Conservation (phyloP, 352 stramenopile genomes). For the Plasmopara viticola region DNA sequence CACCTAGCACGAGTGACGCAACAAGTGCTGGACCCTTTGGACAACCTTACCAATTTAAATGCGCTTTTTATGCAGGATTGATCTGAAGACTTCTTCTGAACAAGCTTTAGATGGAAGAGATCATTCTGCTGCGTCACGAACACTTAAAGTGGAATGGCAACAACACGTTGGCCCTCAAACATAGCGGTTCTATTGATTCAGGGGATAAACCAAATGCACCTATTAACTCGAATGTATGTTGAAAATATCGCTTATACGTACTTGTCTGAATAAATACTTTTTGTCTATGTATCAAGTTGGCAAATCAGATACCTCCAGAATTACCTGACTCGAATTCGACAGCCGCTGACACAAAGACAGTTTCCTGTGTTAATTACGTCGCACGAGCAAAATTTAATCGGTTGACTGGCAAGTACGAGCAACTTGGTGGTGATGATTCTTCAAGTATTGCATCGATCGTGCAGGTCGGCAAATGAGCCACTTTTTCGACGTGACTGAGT, state of each 20-base stretch:
- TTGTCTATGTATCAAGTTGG: constrained; percentile 33
- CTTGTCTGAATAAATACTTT: not conserved
- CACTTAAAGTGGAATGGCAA: constrained; percentile 59
- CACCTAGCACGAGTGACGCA: constrained; percentile 48
- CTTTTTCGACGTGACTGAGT: constrained; percentile 74
- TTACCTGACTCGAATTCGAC: constrained; percentile 19
- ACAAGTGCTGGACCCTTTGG: constrained; percentile 59
- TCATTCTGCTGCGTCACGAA: constrained; percentile 2
- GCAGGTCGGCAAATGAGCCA: constrained; percentile 80
- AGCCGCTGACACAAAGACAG: constrained; percentile 22
- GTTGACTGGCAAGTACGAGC: constrained; percentile 66
- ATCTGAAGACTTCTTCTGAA: constrained; percentile 16
- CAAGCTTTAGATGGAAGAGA: constrained; percentile 2
- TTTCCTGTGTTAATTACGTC: constrained; percentile 63
- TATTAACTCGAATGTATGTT: constrained; percentile 62
- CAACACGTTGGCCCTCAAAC: constrained; percentile 79
- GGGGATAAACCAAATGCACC: constrained; percentile 57
- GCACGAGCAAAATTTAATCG: constrained; percentile 74
- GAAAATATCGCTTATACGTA: not conserved
- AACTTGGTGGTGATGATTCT: constrained; percentile 58
- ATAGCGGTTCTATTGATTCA: constrained; percentile 73
- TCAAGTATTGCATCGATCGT: constrained; percentile 60
- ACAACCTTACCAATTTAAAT: constrained; percentile 64
- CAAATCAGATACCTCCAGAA: constrained; percentile 70
- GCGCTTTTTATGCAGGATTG: no score